Evolutionary conservation across 192 early-diverging fungal genomes (phyloP).

Genomic region (Spizellomyces sp.): DNA sequence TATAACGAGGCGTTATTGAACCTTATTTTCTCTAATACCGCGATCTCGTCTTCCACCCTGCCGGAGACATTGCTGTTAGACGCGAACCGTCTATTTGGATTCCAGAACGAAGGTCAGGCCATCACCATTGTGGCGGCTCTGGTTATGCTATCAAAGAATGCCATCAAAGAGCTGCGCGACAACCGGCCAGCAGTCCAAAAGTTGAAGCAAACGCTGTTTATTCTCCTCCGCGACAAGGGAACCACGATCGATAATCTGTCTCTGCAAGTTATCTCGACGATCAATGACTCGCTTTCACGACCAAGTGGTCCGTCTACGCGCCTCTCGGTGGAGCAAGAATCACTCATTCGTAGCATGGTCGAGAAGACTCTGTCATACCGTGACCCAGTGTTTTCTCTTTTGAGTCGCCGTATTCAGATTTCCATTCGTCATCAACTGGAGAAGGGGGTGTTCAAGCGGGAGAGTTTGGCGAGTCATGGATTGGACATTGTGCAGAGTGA

Average conservation of each 20-base stretch:
- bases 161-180: constrained; percentile 44
- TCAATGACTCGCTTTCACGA: constrained; percentile 7
- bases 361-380: constrained; percentile 53
- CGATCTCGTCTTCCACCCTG: constrained; percentile 37
- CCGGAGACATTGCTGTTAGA: constrained; percentile 78
- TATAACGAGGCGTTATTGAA: constrained; percentile 55
- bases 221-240: constrained; percentile 31
- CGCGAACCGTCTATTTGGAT: constrained; percentile 57
- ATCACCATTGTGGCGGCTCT: constrained; percentile 68
- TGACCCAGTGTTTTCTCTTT: constrained; percentile 56
- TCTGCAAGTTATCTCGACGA: constrained; percentile 25
- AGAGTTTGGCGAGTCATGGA: constrained; percentile 49
- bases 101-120: constrained; percentile 75
- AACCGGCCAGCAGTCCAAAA: constrained; percentile 22
- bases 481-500: constrained; percentile 51
- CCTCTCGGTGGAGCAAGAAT: constrained; percentile 40
- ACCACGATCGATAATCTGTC: constrained; percentile 41
- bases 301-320: constrained; percentile 29
- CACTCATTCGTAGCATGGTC: constrained; percentile 42
- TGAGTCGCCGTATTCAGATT: constrained; percentile 53
- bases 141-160: constrained; percentile 71
- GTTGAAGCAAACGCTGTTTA: constrained; percentile 41
- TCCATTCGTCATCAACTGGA: constrained; percentile 44
- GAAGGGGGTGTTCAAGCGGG: constrained; percentile 44
- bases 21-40: constrained; percentile 50